phyloP scores from a whole-genome alignment of 179 eudicot genomes.

The Dionaea muscipula region DNA sequence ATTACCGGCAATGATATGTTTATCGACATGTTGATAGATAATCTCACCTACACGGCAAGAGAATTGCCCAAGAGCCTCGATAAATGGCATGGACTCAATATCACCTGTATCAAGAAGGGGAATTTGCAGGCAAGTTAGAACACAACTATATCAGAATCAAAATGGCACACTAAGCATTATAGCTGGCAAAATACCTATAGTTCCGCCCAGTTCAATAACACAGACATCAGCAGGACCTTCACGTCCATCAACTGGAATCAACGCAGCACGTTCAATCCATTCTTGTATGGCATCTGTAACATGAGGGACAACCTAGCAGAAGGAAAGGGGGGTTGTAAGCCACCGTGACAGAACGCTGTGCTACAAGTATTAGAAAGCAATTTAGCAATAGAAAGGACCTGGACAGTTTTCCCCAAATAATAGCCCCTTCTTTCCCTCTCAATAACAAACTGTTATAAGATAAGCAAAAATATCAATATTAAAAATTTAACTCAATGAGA shows the following conservation, averaged over 20 bases:
- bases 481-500: neutral
- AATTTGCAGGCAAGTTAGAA: neutral
- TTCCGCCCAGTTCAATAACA: slow-evolving; percentile 93
- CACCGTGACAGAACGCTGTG: neutral
- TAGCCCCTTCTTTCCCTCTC: slow-evolving; percentile 93
- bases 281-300: slow-evolving; percentile 95
- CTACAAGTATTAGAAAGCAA: neutral
- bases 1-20: neutral
- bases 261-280: slow-evolving; percentile 87
- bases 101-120: slow-evolving; percentile 42
- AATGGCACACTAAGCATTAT: neutral
- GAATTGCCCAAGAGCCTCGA: slow-evolving; percentile 83
- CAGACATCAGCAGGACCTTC: slow-evolving; percentile 91
- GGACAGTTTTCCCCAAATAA: slow-evolving; percentile 93
- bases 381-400: slow-evolving; percentile 31
- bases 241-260: slow-evolving; percentile 74
- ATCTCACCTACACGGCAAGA: slow-evolving; percentile 80
- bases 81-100: slow-evolving; percentile 84
- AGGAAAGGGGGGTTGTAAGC: neutral
- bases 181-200: slow-evolving; percentile 46
- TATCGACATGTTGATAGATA: neutral
- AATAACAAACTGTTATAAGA: slow-evolving; percentile 49
- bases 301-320: slow-evolving; percentile 83
- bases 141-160: neutral
- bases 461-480: neutral